phyloP scores from a whole-genome alignment of 2,329 filamentous ascomycete species.

The Raffaelea ambrosiae region DNA sequence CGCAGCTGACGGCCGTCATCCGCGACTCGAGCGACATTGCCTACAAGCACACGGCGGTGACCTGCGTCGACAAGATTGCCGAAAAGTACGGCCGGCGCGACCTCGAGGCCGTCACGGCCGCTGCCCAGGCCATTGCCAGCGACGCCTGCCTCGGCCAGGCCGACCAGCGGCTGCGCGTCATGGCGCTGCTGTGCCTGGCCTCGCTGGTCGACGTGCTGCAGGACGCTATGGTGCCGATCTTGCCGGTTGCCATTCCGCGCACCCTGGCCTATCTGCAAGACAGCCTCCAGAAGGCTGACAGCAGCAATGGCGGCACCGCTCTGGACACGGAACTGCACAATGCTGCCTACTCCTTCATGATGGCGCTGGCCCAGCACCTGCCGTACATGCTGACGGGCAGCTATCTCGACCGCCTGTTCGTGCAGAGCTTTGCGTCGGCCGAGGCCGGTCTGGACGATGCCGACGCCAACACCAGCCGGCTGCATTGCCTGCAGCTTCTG shows the following conservation, averaged over 20 bases:
- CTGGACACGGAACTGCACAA: slow-evolving; percentile 61
- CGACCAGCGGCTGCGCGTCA: slow-evolving; percentile 65
- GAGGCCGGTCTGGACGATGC: slow-evolving; percentile 46
- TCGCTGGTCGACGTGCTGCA: slow-evolving; percentile 83
- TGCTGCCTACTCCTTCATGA: slow-evolving; percentile 72
- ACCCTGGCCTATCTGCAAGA: slow-evolving; percentile 62
- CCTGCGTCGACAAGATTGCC: slow-evolving; percentile 84
- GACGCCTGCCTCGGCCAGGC: slow-evolving; percentile 65
- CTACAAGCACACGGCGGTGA: slow-evolving; percentile 78
- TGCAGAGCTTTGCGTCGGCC: slow-evolving; percentile 65
- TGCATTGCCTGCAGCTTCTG: slow-evolving; percentile 62
- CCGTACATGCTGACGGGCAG: slow-evolving; percentile 80
- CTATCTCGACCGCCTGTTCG: slow-evolving; percentile 64
- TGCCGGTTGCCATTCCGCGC: slow-evolving; percentile 67
- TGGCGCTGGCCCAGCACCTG: slow-evolving; percentile 69
- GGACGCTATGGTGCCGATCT: slow-evolving; percentile 74
- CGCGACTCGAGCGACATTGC: slow-evolving; percentile 56
- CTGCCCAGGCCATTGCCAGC: slow-evolving; percentile 70
- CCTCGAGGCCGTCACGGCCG: slow-evolving; percentile 62
- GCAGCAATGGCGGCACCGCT: too few species aligned
- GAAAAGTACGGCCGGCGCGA: slow-evolving; percentile 96
- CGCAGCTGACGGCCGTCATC: slow-evolving; percentile 69
- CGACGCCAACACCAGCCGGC: slow-evolving; percentile 55
- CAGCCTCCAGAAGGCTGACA: slow-evolving; percentile 41
- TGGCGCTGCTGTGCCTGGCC: slow-evolving; percentile 81